Evolutionary conservation across 495 filamentous ascomycete species (phyloP).

Genomic region (Achaetomiella virescens): DNA sequence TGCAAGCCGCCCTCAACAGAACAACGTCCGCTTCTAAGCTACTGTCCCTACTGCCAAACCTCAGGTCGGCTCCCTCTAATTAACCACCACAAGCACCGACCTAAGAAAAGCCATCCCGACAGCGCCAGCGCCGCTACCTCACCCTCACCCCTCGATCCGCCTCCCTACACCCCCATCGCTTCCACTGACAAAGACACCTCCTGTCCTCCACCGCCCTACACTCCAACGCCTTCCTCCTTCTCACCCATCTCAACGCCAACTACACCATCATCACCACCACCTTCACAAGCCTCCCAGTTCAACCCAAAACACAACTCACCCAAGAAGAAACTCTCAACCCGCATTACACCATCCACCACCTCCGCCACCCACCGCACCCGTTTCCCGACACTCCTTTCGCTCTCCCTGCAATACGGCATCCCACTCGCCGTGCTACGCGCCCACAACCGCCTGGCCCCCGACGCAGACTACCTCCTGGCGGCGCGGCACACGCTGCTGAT

Average conservation of each 20-base stretch:
- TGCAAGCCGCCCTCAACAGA: conserved; percentile 28
- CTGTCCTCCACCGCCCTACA: conserved; percentile 48
- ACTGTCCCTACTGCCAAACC: conserved; percentile 56
- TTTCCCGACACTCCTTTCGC: conserved; percentile 52
- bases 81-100: conserved; percentile 45
- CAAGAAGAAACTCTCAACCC: not conserved
- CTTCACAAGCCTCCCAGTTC: conserved; percentile 9
- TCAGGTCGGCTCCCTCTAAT: conserved; percentile 33
- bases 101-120: not conserved
- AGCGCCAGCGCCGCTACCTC: not conserved
- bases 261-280: conserved; percentile 33
- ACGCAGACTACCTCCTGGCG: conserved; percentile 53
- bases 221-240: conserved; percentile 27
- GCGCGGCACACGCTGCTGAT: conserved; percentile 62
- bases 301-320: not conserved
- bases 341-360: conserved; percentile 56
- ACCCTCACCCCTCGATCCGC: conserved; percentile 42
- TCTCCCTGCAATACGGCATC: conserved; percentile 62
- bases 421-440: conserved; percentile 49
- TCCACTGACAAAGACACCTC: conserved; percentile 3
- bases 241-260: conserved; percentile 20
- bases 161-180: conserved; percentile 21
- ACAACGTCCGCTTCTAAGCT: conserved; percentile 62
- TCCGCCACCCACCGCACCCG: conserved; percentile 41
- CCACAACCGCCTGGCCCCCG: conserved; percentile 55